A percentile compares a stretch with the other conserved stretches of the same genome.
Evolutionary conservation across 1,139 yeast species (phyloP).

Genomic region (Taphrina confusa): DNA sequence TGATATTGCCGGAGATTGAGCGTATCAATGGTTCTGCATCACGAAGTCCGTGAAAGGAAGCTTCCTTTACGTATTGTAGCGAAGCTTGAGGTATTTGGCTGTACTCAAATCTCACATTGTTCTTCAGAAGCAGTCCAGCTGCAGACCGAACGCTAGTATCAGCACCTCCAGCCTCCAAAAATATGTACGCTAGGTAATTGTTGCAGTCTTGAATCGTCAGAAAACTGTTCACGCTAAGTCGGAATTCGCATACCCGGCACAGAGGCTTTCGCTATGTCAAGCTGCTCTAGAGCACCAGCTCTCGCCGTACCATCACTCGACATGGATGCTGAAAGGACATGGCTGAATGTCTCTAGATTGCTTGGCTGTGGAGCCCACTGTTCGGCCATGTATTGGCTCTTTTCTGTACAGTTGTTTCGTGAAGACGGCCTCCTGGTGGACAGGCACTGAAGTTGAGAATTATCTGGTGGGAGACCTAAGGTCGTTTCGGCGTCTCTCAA

Average conservation of each 20-base stretch:
- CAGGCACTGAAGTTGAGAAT: too few species aligned
- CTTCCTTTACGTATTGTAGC: conserved; percentile 60
- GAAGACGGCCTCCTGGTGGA: too few species aligned
- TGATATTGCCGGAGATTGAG: conserved; percentile 86
- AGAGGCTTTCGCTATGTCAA: conserved; percentile 31
- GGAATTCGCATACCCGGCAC: conserved; percentile 8
- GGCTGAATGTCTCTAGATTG: conserved; percentile 35
- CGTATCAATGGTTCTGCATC: conserved; percentile 65
- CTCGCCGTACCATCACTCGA: conserved; percentile 29
- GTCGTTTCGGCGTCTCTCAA: too few species aligned
- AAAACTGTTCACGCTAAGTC: neutral
- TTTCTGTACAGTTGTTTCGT: too few species aligned
- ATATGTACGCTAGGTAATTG: conserved; percentile 71
- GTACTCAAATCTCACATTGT: conserved; percentile 55
- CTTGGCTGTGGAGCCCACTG: conserved; percentile 36
- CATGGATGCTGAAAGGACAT: conserved; percentile 35
- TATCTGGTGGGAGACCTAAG: too few species aligned
- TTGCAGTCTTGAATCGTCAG: conserved; percentile 62
- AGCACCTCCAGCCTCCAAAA: conserved; percentile 56
- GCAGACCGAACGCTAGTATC: conserved; percentile 73
- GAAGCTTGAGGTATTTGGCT: conserved; percentile 46
- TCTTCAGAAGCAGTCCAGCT: conserved; percentile 83
- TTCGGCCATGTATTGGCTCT: conserved; percentile 22
- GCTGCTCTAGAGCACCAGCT: conserved; percentile 28
- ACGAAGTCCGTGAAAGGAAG: conserved; percentile 67